Conservation (phyloP, 305 asterid species). For the Ilex paraguariensis region DNA sequence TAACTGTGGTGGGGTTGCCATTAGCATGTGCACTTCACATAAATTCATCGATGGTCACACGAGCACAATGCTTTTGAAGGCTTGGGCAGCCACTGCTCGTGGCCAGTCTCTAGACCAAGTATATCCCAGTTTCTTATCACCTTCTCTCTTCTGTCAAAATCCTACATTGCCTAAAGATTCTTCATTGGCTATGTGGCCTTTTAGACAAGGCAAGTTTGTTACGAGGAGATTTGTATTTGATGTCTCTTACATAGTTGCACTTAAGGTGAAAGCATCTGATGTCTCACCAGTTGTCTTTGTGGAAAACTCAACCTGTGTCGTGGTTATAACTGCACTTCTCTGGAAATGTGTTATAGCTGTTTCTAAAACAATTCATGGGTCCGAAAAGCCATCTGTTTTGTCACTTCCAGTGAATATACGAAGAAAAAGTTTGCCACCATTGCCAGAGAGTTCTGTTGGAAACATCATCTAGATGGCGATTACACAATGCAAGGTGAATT, state of each 20-base stretch:
- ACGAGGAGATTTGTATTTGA: background rate
- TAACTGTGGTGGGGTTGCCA: background rate
- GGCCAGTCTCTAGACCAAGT: background rate
- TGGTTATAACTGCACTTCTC: background rate
- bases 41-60: background rate
- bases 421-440: background rate
- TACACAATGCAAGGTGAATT: background rate
- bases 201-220: background rate
- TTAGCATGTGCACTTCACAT: background rate
- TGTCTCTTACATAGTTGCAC: background rate
- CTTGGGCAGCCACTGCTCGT: background rate
- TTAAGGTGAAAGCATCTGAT: background rate
- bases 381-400: background rate
- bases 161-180: background rate
- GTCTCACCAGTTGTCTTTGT: too few relatives aligned
- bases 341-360: background rate
- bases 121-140: background rate
- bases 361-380: background rate
- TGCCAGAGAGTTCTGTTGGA: background rate
- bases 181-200: background rate
- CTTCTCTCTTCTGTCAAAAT: background rate
- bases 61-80: background rate
- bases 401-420: background rate
- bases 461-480: background rate
- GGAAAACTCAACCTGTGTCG: background rate